These are phyloP conservation scores for Penicillium antarcticum DNA, from an alignment of 495 filamentous ascomycete genomes.

Conservation along the genomic window DNA sequence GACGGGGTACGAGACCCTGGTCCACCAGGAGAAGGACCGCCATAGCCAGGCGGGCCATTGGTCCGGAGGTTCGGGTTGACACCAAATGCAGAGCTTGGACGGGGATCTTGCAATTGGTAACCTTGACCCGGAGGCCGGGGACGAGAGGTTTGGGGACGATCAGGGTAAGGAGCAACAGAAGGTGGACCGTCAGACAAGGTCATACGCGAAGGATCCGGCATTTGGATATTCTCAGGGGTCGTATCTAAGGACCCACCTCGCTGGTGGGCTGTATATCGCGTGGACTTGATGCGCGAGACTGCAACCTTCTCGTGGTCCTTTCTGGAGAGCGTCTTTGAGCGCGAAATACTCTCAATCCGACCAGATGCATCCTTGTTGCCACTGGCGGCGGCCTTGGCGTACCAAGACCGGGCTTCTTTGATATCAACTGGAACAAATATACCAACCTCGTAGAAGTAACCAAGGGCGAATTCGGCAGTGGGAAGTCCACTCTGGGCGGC, in stretches of 20 bases:
- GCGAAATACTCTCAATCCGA: slow-evolving; percentile 79
- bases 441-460: slow-evolving; percentile 96
- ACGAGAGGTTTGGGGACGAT: slow-evolving; percentile 36
- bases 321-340: slow-evolving; percentile 81
- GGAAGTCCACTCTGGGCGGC: slow-evolving; percentile 76
- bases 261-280: slow-evolving; percentile 79
- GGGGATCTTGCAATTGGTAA: slow-evolving; percentile 40
- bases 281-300: slow-evolving; percentile 82
- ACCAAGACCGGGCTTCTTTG: slow-evolving; percentile 83
- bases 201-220: slow-evolving; percentile 64
- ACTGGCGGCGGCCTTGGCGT: slow-evolving; percentile 81
- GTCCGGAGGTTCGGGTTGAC: slow-evolving; percentile 54
- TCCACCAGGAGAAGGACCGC: slow-evolving; percentile 14
- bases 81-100: slow-evolving; percentile 66
- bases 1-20: slow-evolving; percentile 28
- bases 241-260: slow-evolving; percentile 49
- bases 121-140: slow-evolving; percentile 64
- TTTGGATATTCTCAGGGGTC: slow-evolving; percentile 62
- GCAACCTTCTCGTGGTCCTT: slow-evolving; percentile 92
- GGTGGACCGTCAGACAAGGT: slow-evolving; percentile 41
- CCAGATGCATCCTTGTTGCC: slow-evolving; percentile 86
- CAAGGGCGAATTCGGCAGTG: slow-evolving; percentile 94
- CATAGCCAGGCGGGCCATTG: slow-evolving; percentile 30
- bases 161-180: slow-evolving; percentile 37
- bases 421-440: slow-evolving; percentile 80